Evolutionary conservation across 768 basidiomycete species (phyloP).

Genomic region (Galerina marginata): DNA sequence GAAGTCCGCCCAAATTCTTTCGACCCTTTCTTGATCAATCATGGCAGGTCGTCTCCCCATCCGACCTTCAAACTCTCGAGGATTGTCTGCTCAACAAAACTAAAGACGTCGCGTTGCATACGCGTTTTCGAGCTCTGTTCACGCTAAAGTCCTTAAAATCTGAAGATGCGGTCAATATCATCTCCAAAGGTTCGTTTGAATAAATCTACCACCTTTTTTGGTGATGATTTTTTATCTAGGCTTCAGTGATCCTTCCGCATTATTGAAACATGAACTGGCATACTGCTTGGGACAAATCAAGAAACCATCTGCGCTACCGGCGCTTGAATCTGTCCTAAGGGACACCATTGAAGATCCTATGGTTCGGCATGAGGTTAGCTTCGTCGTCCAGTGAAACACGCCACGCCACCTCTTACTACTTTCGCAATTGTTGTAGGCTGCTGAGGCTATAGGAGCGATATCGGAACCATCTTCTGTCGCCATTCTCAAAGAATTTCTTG

Average conservation of each 20-base stretch:
- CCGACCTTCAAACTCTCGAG: slow-evolving; percentile 73
- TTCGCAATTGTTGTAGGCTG: slow-evolving; percentile 61
- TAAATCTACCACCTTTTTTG: slow-evolving; percentile 6
- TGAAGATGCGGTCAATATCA: slow-evolving; percentile 82
- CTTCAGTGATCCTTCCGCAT: slow-evolving; percentile 83
- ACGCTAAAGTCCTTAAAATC: slow-evolving; percentile 84
- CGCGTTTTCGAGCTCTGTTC: slow-evolving; percentile 90
- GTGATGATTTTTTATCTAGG: slow-evolving; percentile 48
- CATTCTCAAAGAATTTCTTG: slow-evolving; percentile 71
- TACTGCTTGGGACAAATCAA: slow-evolving; percentile 97
- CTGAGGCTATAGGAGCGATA: slow-evolving; percentile 98
- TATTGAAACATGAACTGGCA: slow-evolving; percentile 96
- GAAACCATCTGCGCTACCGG: slow-evolving; percentile 71
- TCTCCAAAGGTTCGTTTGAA: slow-evolving; percentile 70
- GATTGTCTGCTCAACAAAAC: slow-evolving; percentile 78
- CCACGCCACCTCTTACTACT: slow-evolving; percentile 10
- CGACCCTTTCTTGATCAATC: slow-evolving; percentile 30
- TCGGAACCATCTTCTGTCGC: slow-evolving; percentile 69
- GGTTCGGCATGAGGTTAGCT: slow-evolving; percentile 92
- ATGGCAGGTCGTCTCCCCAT: slow-evolving; percentile 43
- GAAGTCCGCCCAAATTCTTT: slow-evolving; percentile 55
- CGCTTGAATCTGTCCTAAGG: slow-evolving; percentile 76
- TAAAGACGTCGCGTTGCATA: slow-evolving; percentile 78
- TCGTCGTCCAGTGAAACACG: not conserved
- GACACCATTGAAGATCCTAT: slow-evolving; percentile 83